phyloP scores from a whole-genome alignment of 176 grass and related monocot species.

The Elymus sibiricus region DNA sequence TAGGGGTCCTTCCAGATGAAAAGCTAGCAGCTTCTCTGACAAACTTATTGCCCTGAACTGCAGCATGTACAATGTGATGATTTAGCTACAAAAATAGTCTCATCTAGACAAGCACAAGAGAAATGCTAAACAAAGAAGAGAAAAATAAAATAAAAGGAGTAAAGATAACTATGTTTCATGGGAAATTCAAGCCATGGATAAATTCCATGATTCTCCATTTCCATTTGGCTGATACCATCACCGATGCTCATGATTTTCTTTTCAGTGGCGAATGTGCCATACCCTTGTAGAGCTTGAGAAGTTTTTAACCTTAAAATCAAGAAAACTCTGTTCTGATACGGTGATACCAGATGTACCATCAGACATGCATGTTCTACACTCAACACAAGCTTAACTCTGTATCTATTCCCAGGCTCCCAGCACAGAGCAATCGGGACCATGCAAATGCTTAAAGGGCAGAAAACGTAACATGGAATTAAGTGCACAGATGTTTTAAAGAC shows the following conservation, averaged over 20 bases:
- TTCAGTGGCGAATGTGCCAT: neutral
- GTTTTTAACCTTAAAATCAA: neutral
- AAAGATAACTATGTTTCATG: neutral
- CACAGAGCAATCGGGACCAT: neutral
- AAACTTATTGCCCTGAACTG: constrained; percentile 57
- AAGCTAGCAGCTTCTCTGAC: constrained; percentile 63
- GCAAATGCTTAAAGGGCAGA: neutral
- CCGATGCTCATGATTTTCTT: neutral
- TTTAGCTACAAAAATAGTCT: constrained; percentile 1
- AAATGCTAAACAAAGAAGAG: neutral
- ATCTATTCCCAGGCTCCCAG: neutral
- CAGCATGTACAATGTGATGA: neutral
- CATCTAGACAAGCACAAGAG: neutral
- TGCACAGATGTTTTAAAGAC: neutral
- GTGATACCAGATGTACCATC: neutral
- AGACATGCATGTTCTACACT: neutral
- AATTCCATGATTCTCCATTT: neutral
- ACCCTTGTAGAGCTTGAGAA: neutral
- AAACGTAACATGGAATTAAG: neutral
- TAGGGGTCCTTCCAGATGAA: constrained; percentile 47
- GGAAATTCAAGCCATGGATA: neutral
- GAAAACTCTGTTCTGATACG: neutral
- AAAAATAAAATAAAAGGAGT: neutral
- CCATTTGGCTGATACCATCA: neutral
- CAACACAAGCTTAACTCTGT: neutral